Base-by-base conservation (phyloP, 805 yeast genomes). In the Myxozyma nipponensis region DNA sequence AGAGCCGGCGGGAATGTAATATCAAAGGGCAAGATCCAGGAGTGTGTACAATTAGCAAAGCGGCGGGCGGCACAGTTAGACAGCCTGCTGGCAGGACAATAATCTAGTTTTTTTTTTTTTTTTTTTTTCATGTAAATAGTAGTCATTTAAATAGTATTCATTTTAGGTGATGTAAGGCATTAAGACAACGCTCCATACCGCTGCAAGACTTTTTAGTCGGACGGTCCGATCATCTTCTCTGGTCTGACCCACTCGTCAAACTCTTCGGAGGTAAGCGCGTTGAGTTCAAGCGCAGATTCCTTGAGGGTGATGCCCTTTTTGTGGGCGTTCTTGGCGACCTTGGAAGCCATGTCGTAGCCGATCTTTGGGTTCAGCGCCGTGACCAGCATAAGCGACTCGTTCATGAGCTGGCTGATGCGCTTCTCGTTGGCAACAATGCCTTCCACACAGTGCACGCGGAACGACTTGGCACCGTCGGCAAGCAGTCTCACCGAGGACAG, bases 321-420 rank as follows among this genome's bases (percentile, higher is more conserved):
- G 81, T 93, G 98, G 44, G 98, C 98, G 69, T 93, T 87, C 79
- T 93, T 93, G 62, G 98, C 98, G 47, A 89, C 91, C 81, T 91
- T 90, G 52, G 97, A 88, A 52, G 98, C 98, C 63, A 83, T 79
- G 68, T 93, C 98, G 75, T 93, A 93, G 66, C 98, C 98, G 64
- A 93, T 93, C 83, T 91, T 89, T 65, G 98, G 97, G 81, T 93
- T 93, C 68, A 93, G 80, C 23, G 98, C 97, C 51, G 98, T 93
- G 46, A 93, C 98, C 74, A 93, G 81, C 98, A 93, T 93, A 68
- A 93, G 79, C 15, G 97, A 88, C 74, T 93, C 96, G 71, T 88
- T 86, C 76, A 93, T 77, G 54, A 86, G 77, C 73, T 91, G 87
- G 64, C 78, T 79, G 65, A 93, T 93, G 72, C 87, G 86, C 64